These are phyloP conservation scores for Diaporthe vaccinii DNA, from an alignment of 2,329 filamentous ascomycete species.

Conservation along the genomic window DNA sequence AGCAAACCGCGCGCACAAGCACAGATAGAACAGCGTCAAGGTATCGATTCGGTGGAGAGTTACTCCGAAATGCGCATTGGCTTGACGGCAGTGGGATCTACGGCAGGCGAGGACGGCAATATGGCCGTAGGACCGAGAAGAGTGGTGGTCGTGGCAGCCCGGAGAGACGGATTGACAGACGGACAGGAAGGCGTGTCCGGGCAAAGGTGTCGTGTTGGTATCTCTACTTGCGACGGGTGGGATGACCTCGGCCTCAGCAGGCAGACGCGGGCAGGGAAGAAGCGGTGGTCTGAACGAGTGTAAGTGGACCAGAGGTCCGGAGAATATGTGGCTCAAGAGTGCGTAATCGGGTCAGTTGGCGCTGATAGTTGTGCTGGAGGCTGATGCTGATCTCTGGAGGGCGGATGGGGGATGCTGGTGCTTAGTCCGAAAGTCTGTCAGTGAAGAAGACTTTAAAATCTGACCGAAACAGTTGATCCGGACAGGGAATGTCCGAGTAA, in stretches of 20 bases:
- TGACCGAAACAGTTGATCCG: constrained; percentile 1
- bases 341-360: constrained; percentile 4
- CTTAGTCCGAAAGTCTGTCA: constrained; percentile 23
- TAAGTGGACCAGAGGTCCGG: constrained; percentile 67
- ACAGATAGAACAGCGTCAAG: neutral
- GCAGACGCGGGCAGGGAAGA: neutral
- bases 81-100: neutral
- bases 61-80: constrained; percentile 23
- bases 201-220: neutral
- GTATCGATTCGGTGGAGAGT: constrained; percentile 11
- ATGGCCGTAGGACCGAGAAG: neutral
- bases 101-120: constrained; percentile 6
- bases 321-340: neutral
- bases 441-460: constrained; percentile 33
- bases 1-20: neutral
- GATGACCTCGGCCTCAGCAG: constrained; percentile 8
- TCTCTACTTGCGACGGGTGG: neutral
- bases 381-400: neutral
- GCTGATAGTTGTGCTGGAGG: neutral
- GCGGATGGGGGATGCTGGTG: constrained; percentile 4
- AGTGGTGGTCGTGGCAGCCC: constrained; percentile 19
- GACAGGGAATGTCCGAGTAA: neutral
- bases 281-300: constrained; percentile 58
- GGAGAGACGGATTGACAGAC: constrained; percentile 37
- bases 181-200: constrained; percentile 26